phyloP scores from a whole-genome alignment of 495 filamentous ascomycete species.

The Xylaria flabelliformis region DNA sequence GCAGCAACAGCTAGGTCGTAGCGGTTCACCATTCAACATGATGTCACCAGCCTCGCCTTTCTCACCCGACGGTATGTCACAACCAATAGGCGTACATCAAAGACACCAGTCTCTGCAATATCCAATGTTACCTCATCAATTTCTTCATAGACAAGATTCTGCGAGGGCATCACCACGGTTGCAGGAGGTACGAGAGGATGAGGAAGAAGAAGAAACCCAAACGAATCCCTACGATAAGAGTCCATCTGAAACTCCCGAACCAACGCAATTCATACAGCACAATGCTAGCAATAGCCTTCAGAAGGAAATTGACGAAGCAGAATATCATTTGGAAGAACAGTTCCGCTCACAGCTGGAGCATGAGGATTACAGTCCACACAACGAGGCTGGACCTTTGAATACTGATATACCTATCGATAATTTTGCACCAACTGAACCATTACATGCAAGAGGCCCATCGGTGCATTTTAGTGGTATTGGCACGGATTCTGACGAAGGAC shows the following conservation, averaged over 20 bases:
- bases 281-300: conserved; percentile 68
- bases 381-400: conserved; percentile 47
- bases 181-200: conserved; percentile 59
- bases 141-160: conserved; percentile 55
- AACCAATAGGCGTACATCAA: conserved; percentile 54
- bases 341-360: conserved; percentile 75
- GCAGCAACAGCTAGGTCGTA: conserved; percentile 59
- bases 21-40: conserved; percentile 63
- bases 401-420: conserved; percentile 27
- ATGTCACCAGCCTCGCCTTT: conserved; percentile 61
- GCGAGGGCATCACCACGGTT: conserved; percentile 62
- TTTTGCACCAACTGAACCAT: conserved; percentile 29
- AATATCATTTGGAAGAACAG: conserved; percentile 80
- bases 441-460: conserved; percentile 48
- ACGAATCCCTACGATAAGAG: conserved; percentile 54
- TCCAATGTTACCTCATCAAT: conserved; percentile 61
- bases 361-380: conserved; percentile 64
- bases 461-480: conserved; percentile 56
- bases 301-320: conserved; percentile 83
- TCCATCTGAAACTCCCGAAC: conserved; percentile 56
- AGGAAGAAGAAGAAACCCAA: conserved; percentile 59
- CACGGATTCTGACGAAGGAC: conserved; percentile 49
- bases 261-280: conserved; percentile 45
- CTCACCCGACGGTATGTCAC: conserved; percentile 53
- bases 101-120: conserved; percentile 66